These are phyloP conservation scores for Populus euphratica DNA, from an alignment of 345 rosid species.

Conservation along the genomic window DNA sequence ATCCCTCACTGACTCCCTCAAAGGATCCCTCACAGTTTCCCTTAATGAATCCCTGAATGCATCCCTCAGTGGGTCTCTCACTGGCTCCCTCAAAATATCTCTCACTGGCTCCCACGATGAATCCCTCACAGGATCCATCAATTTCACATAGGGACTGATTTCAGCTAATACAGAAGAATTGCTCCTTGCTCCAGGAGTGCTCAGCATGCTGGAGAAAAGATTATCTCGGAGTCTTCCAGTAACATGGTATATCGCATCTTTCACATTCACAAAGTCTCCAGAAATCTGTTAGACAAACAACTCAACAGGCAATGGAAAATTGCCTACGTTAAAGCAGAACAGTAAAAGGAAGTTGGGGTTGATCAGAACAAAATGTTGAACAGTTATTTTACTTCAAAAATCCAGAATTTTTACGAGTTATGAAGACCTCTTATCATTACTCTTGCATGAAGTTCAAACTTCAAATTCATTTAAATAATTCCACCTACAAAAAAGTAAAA, in stretches of 20 bases:
- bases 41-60: no score
- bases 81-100: no score
- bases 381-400: no score
- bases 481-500: not conserved
- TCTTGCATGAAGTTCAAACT: no score
- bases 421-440: no score
- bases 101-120: not conserved
- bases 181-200: slow-evolving; percentile 39
- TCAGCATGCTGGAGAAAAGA: slow-evolving; percentile 43
- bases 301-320: no score
- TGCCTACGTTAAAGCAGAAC: no score
- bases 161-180: slow-evolving; percentile 44
- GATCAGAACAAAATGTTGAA: no score
- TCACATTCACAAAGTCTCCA: slow-evolving; percentile 66
- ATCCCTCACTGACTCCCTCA: not conserved
- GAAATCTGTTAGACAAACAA: slow-evolving; percentile 20
- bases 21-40: not conserved
- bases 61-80: no score
- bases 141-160: slow-evolving; percentile 40
- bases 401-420: no score
- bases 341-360: no score
- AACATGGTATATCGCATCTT: slow-evolving; percentile 74
- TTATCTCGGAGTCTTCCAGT: slow-evolving; percentile 78
- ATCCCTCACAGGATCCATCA: slow-evolving; percentile 4
- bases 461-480: no score